Conservation (phyloP, 2,329 filamentous ascomycete genomes). For the Talaromyces islandicus region DNA sequence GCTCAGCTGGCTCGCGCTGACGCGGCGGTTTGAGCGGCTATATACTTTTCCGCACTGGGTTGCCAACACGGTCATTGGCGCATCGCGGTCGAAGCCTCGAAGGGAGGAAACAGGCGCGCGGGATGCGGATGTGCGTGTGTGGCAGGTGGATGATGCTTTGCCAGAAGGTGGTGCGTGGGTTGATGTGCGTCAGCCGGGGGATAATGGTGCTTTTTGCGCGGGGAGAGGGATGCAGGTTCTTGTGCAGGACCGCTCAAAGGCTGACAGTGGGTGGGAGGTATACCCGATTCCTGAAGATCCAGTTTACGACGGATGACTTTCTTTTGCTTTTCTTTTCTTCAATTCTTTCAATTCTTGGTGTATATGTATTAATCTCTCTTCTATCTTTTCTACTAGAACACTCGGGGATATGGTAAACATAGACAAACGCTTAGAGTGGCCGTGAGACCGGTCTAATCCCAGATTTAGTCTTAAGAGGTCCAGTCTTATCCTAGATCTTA, state of each 20-base stretch:
- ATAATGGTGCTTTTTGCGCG: not conserved
- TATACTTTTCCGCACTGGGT: conserved; percentile 56
- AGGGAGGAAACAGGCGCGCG: not conserved
- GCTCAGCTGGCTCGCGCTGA: conserved; percentile 53
- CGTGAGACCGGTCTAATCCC: too few relatives aligned
- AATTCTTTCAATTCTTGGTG: not conserved
- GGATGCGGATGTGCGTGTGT: not conserved
- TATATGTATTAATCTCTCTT: too few relatives aligned
- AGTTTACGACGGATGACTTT: not conserved
- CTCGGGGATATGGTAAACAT: too few relatives aligned
- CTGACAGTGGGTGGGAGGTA: not conserved
- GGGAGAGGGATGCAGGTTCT: not conserved
- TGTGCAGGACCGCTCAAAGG: not conserved
- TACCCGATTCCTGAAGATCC: not conserved
- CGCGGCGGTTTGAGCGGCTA: conserved; percentile 60
- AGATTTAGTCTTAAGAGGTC: too few relatives aligned
- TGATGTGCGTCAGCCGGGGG: not conserved
- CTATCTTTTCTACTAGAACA: too few relatives aligned
- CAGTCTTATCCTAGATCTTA: too few relatives aligned
- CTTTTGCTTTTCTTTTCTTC: too few relatives aligned
- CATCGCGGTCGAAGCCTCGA: not conserved
- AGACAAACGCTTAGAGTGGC: too few relatives aligned
- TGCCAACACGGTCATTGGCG: conserved; percentile 42
- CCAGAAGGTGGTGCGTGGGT: not conserved
- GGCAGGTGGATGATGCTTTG: not conserved